These are phyloP conservation scores for Xylaria sp. DNA, from an alignment of 2,329 filamentous ascomycete genomes.

Conservation along the genomic window DNA sequence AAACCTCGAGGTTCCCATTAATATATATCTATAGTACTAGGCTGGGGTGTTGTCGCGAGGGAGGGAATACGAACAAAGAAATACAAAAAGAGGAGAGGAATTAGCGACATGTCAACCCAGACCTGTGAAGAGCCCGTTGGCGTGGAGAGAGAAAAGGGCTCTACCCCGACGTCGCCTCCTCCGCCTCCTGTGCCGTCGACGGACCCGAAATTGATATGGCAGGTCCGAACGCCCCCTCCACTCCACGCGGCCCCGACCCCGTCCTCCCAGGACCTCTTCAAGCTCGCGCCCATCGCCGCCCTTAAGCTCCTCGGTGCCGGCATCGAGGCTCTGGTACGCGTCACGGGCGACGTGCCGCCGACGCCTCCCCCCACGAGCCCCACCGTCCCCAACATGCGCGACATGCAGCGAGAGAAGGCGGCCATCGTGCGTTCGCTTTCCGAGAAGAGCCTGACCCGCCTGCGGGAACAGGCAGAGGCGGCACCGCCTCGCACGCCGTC, in stretches of 20 bases:
- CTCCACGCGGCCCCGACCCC: constrained; percentile 47
- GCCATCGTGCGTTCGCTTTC: constrained; percentile 62
- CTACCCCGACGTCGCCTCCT: constrained; percentile 39
- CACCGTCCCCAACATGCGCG: constrained; percentile 66
- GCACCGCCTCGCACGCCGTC: not conserved
- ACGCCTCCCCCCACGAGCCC: constrained; percentile 71
- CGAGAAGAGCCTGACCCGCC: constrained; percentile 52
- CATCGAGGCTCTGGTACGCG: constrained; percentile 70
- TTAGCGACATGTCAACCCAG: constrained; percentile 12
- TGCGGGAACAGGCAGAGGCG: constrained; percentile 46
- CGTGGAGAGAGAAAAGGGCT: constrained; percentile 24
- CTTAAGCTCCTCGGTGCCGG: constrained; percentile 77
- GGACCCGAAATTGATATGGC: constrained; percentile 40
- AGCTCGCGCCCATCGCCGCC: constrained; percentile 71
- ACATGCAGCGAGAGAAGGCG: constrained; percentile 64
- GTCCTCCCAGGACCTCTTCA: constrained; percentile 67
- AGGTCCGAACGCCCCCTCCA: constrained; percentile 43
- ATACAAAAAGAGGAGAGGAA: too few species aligned
- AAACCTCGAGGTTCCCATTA: not conserved
- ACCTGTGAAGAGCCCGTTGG: constrained; percentile 7
- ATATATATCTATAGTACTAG: not conserved
- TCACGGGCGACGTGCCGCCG: constrained; percentile 78
- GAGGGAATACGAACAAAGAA: too few species aligned
- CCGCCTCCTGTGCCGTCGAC: constrained; percentile 43
- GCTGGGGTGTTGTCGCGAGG: too few species aligned